Conservation (phyloP, 139 green algal genomes). For the Chlamydomonas incerta region DNA sequence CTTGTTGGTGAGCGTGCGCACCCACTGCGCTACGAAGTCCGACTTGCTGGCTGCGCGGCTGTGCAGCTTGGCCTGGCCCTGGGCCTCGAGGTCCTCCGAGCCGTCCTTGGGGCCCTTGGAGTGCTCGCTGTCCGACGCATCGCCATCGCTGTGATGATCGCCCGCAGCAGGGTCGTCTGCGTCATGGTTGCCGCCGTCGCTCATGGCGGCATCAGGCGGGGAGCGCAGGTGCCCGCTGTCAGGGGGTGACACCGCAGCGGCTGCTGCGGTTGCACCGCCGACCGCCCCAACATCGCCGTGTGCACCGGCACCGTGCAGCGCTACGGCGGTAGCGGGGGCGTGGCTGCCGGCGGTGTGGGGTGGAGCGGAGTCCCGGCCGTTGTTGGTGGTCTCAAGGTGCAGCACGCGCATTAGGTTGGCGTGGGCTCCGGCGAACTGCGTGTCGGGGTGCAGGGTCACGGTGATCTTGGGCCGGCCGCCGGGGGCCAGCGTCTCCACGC, state of each 20-base stretch:
- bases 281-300: no score
- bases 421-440: constrained; percentile 9
- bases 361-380: neutral
- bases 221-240: no score
- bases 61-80: constrained; percentile 2
- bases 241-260: no score
- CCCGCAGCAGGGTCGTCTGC: neutral
- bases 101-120: neutral
- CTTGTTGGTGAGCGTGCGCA: constrained; percentile 13
- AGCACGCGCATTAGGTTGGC: constrained; percentile 35
- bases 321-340: no score
- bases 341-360: no score
- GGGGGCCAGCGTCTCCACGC: constrained; percentile 21
- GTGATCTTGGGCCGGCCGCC: constrained; percentile 15
- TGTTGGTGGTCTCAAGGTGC: neutral
- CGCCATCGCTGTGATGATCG: neutral
- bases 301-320: no score
- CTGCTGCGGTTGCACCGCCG: no score
- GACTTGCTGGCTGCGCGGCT: neutral
- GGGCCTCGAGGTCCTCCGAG: neutral
- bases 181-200: no score
- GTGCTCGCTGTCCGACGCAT: no score
- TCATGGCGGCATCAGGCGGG: no score
- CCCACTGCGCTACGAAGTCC: constrained; percentile 43
- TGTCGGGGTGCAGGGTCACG: constrained; percentile 37